These are phyloP conservation scores for Protomyces macrosporus DNA, from an alignment of 1,139 yeast species.

Conservation along the genomic window DNA sequence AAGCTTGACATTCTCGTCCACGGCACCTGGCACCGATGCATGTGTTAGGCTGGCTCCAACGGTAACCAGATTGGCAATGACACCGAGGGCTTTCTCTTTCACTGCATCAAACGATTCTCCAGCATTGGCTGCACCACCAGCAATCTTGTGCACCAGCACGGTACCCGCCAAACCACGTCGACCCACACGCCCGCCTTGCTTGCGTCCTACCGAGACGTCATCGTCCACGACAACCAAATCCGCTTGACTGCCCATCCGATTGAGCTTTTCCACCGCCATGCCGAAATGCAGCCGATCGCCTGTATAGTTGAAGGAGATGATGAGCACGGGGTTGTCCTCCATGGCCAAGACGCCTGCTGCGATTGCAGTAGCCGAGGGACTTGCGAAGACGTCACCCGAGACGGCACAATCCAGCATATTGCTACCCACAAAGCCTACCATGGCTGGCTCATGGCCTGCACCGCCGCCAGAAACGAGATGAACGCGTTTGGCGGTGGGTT, in stretches of 20 bases:
- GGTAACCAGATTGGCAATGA: constrained; percentile 67
- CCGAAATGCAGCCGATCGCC: constrained; percentile 94
- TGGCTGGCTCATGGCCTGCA: constrained; percentile 91
- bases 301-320: constrained; percentile 84
- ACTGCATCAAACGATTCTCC: constrained; percentile 50
- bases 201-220: constrained; percentile 86
- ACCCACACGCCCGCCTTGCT: constrained; percentile 84
- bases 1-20: constrained; percentile 46
- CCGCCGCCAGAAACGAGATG: constrained; percentile 88
- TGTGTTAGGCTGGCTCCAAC: constrained; percentile 87
- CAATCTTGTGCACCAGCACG: constrained; percentile 72
- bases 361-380: constrained; percentile 39
- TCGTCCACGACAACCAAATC: constrained; percentile 77
- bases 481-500: constrained; percentile 40
- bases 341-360: constrained; percentile 64
- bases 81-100: constrained; percentile 54
- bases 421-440: constrained; percentile 82
- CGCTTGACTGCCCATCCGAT: constrained; percentile 63
- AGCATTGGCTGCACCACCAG: constrained; percentile 59
- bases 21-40: constrained; percentile 77
- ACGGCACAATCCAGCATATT: constrained; percentile 83
- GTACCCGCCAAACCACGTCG: constrained; percentile 93
- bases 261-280: constrained; percentile 80
- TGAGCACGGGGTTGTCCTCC: constrained; percentile 51
- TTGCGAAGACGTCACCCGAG: constrained; percentile 77